Percentiles rank a stretch among this genome's conserved stretches.
phyloP scores from a whole-genome alignment of 2,329 filamentous ascomycete genomes.

The Talaromyces pinophilus region DNA sequence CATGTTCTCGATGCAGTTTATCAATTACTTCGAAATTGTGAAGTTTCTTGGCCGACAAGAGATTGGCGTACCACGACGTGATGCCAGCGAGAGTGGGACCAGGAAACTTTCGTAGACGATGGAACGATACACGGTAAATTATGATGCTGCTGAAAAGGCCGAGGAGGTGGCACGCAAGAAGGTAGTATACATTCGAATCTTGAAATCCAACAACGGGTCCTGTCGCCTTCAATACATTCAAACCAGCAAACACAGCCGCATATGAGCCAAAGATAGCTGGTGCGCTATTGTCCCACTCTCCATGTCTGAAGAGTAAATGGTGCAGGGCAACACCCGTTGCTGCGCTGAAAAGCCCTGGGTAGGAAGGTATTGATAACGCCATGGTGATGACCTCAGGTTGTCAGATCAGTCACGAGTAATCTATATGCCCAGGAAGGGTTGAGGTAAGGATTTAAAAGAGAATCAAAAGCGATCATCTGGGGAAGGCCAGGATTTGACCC shows the following conservation, averaged over 20 bases:
- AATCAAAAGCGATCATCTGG: neutral
- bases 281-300: slow-evolving; percentile 22
- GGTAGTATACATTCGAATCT: neutral
- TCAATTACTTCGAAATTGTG: slow-evolving; percentile 31
- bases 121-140: slow-evolving; percentile 32
- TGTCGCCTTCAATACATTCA: neutral
- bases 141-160: slow-evolving; percentile 28
- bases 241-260: neutral
- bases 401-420: neutral
- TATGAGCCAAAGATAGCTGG: slow-evolving; percentile 7
- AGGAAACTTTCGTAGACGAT: slow-evolving; percentile 31
- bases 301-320: slow-evolving; percentile 15
- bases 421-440: neutral
- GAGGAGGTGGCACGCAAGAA: slow-evolving; percentile 15
- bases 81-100: slow-evolving; percentile 30
- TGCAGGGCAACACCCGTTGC: slow-evolving; percentile 16
- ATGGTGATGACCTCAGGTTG: slow-evolving; percentile 3
- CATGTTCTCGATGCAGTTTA: slow-evolving; percentile 22
- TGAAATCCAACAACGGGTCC: neutral
- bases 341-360: slow-evolving; percentile 1
- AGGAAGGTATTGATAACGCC: neutral
- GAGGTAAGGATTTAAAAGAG: neutral
- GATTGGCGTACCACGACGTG: slow-evolving; percentile 28
- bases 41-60: slow-evolving; percentile 25
- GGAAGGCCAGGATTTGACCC: neutral